Evolutionary conservation across 495 filamentous ascomycete species (phyloP).

Genomic region (Hypoxylon fuscum): DNA sequence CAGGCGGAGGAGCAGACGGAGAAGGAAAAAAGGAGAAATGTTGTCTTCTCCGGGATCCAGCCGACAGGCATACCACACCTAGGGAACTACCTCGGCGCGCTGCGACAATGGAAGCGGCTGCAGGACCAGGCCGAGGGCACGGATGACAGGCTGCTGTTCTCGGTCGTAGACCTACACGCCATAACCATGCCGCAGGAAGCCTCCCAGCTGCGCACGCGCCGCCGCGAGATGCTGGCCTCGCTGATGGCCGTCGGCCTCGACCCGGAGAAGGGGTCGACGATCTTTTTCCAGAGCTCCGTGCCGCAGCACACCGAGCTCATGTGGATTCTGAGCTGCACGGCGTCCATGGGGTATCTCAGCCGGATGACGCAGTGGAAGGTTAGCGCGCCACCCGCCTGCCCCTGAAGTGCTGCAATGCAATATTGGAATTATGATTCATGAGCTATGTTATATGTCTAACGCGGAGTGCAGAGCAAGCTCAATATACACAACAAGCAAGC

Average conservation of each 20-base stretch:
- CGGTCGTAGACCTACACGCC: constrained; percentile 91
- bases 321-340: constrained; percentile 94
- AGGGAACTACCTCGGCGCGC: constrained; percentile 95
- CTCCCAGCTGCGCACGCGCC: constrained; percentile 65
- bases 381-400: too few relatives aligned
- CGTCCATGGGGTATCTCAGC: constrained; percentile 86
- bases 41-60: constrained; percentile 95
- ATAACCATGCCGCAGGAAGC: constrained; percentile 79
- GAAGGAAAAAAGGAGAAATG: constrained; percentile 14
- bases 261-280: constrained; percentile 69
- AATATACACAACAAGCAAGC: constrained; percentile 63
- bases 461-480: constrained; percentile 72
- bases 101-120: constrained; percentile 82
- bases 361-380: constrained; percentile 99
- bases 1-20: not conserved
- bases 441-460: too few relatives aligned
- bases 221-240: constrained; percentile 77
- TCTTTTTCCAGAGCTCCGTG: constrained; percentile 86
- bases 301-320: constrained; percentile 85
- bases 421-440: too few relatives aligned
- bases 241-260: constrained; percentile 86
- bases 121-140: constrained; percentile 67
- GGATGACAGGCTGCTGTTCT: constrained; percentile 74
- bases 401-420: too few relatives aligned
- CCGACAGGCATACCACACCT: constrained; percentile 96